A percentile compares a stretch with the other conserved stretches of the same genome.
Conservation (phyloP, 1,284 basidiomycete genomes). For the Agaricales sp. region DNA sequence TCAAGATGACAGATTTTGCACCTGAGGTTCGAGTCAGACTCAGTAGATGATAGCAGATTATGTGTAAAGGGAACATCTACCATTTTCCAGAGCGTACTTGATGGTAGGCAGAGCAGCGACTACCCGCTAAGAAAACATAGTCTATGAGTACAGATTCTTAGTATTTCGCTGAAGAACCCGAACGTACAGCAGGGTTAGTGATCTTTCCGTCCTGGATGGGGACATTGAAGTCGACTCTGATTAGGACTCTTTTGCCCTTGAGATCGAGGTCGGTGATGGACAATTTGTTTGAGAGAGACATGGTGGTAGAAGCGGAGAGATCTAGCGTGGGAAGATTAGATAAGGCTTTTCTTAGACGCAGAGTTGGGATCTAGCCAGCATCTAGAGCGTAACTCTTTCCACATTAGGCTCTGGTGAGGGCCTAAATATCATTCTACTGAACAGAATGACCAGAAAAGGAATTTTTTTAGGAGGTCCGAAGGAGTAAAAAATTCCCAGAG, state of each 20-base stretch:
- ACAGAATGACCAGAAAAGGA: no score
- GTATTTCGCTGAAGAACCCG: constrained; percentile 9
- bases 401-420: no score
- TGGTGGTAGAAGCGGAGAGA: constrained; percentile 29
- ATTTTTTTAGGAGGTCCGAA: no score
- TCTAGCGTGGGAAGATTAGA: no score
- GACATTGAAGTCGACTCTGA: constrained; percentile 99
- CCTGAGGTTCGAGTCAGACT: constrained; percentile 33
- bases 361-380: no score
- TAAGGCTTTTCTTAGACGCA: no score
- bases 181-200: constrained; percentile 89
- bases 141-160: constrained; percentile 4
- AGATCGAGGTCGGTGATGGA: constrained; percentile 89
- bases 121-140: constrained; percentile 63
- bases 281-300: constrained; percentile 95
- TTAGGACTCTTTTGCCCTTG: constrained; percentile 86
- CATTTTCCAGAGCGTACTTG: constrained; percentile 86
- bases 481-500: no score
- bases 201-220: constrained; percentile 85
- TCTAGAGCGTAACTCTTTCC: no score
- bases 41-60: constrained; percentile 4
- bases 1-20: constrained; percentile 81
- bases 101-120: constrained; percentile 94
- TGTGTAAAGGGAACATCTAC: constrained; percentile 28
- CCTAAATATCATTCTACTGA: no score